A percentile compares a stretch with the other conserved stretches of the same genome.
phyloP scores from a whole-genome alignment of 306 rosid genomes.

The Argentina anserina region DNA sequence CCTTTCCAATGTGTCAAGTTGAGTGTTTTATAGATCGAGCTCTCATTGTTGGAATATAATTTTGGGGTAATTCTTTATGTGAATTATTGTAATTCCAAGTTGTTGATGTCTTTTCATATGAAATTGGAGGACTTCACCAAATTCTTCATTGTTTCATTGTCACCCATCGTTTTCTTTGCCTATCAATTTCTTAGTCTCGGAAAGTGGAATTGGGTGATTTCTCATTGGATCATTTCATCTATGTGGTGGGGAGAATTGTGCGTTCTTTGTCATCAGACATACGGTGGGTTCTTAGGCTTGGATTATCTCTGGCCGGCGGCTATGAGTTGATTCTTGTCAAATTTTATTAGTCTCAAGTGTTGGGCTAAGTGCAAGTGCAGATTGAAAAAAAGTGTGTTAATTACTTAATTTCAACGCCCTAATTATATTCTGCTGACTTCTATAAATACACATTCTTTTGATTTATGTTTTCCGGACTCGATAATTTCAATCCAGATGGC shows the following conservation, averaged over 20 bases:
- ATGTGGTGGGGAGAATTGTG: not conserved
- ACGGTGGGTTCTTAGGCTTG: not conserved
- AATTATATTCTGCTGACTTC: no score
- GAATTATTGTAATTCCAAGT: slow-evolving; percentile 13
- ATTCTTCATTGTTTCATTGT: slow-evolving; percentile 19
- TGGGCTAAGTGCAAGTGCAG: no score
- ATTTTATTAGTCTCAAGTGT: no score
- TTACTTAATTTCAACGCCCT: no score
- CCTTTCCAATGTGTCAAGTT: not conserved
- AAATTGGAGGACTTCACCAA: slow-evolving; percentile 22
- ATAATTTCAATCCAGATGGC: not conserved
- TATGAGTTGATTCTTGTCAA: not conserved
- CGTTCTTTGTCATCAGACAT: not conserved
- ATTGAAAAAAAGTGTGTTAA: no score
- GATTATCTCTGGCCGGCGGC: not conserved
- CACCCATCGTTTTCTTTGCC: slow-evolving; percentile 25
- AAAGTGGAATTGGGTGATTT: slow-evolving; percentile 32
- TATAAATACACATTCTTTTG: no score
- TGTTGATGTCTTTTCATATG: slow-evolving; percentile 17
- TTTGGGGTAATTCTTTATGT: not conserved
- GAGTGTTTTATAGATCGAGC: not conserved
- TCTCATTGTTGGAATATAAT: not conserved
- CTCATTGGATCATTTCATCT: not conserved
- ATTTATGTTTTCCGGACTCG: not conserved
- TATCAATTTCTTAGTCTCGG: slow-evolving; percentile 13